Evolutionary conservation across 78 protist genomes (phyloP), one percentile per base, ranked within the genome.

Genomic region (Fonticula alba): DNA sequence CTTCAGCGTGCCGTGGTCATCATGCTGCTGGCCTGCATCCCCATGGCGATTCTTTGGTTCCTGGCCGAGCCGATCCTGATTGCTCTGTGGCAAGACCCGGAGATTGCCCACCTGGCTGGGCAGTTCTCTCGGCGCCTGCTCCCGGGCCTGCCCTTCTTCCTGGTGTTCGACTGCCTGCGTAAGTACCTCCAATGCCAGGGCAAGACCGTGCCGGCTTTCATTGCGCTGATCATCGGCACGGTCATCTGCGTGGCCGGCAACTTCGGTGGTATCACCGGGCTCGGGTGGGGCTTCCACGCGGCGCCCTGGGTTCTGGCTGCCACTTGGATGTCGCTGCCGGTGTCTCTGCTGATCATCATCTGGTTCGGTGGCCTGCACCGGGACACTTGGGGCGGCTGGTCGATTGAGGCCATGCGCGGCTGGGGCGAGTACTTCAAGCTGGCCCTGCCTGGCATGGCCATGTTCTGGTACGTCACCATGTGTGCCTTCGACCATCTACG

Each of bases 181-280:
- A 43, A 62, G 36, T 62, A 24, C 47, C 49, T 43, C 5, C 62
- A 52, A 35, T n/a, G 35, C n/a, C 71, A 66, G 62, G 19, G 52
- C 33, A 9, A 54, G 3, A 52, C 26, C 24, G 4, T 2, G 62
- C 62, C 71, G 3, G 11, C 37, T 38, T 27, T 24, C 40, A 49
- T 19, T 1, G 0, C 33, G 37, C 9, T 36, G 24, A 43, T 37
- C 35, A 40, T 20, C 59, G 43, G 43, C 43, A 38, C 43, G 43
- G 35, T 20, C 52, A 14, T 32, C 52, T 10, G 36, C 62, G 17
- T 38, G n/a, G 10, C 17, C 1, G 0, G 3, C 51, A 2, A 7
- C 29, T 52, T 20, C 47, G 26, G 52, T 10, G 20, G 52, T 38
- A 66, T 66, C 29, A 24, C 6, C 33, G 36, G 4, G 27, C 1